Evolutionary conservation across 257 asterid species (phyloP).

Genomic region (Anisodus acutangulus): DNA sequence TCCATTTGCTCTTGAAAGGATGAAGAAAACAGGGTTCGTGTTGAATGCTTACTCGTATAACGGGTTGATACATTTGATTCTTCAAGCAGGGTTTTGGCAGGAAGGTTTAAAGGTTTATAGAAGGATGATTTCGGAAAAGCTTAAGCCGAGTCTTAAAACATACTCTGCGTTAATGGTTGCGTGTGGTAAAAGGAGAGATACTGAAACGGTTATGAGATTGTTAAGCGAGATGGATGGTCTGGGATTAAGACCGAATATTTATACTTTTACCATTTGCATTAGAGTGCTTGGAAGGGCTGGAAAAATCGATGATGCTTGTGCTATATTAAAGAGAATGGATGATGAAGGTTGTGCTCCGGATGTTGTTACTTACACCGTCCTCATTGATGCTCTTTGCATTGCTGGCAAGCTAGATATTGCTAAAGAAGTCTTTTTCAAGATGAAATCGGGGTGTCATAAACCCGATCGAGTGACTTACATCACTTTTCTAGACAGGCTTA

Average conservation of each 20-base stretch:
- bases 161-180: slow-evolving; percentile 98
- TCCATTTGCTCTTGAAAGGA: slow-evolving; percentile 72
- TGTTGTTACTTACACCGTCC: slow-evolving; percentile 90
- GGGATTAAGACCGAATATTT: slow-evolving; percentile 89
- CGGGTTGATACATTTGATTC: slow-evolving; percentile 89
- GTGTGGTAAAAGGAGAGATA: slow-evolving; percentile 79
- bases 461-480: slow-evolving; percentile 95
- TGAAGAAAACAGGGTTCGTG: slow-evolving; percentile 67
- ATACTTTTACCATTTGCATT: slow-evolving; percentile 90
- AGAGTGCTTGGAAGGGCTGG: slow-evolving; percentile 95
- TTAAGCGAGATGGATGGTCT: slow-evolving; percentile 77
- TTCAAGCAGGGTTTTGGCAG: slow-evolving; percentile 71
- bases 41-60: slow-evolving; percentile 93
- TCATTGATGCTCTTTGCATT: slow-evolving; percentile 90
- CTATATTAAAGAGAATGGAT: slow-evolving; percentile 78
- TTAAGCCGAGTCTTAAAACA: slow-evolving; percentile 92
- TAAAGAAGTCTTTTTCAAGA: slow-evolving; percentile 69
- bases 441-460: slow-evolving; percentile 74
- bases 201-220: slow-evolving; percentile 74
- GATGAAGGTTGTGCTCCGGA: slow-evolving; percentile 89
- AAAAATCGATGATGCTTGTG: slow-evolving; percentile 68
- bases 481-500: slow-evolving; percentile 78
- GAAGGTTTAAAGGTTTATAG: slow-evolving; percentile 70
- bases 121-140: slow-evolving; percentile 77
- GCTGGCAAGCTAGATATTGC: slow-evolving; percentile 83